Evolutionary conservation across 495 filamentous ascomycete genomes (phyloP), one percentile per base, ranked within the genome.

Genomic region (Penicillium bialowiezense): DNA sequence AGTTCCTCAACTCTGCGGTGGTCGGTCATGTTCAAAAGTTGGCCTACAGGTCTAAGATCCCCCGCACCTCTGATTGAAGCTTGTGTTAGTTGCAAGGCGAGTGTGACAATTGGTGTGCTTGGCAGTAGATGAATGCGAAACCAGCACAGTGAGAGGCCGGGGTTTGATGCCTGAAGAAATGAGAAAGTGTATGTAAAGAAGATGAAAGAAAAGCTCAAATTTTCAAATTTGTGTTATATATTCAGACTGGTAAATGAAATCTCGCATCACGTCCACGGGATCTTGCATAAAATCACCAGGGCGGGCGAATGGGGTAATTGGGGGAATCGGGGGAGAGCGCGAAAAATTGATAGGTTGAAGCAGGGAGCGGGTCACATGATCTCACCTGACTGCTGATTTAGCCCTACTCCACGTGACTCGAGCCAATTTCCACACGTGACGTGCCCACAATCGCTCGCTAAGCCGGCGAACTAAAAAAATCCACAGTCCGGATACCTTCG

Each of bases 391-490:
- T 10, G 54, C 41, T 20, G 41, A 51, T 41, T 18, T 40, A 47
- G 39, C 23, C 28, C 15, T 18, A 28, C 28, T 48, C 50, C 52
- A 55, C 35, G 45, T 39, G 35, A 60, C 28, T 34, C 24, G 58
- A 50, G 4, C 23, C 23, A 26, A 26, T 4, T 4, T 26, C 23
- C 31, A 46, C 18, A 17, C 7, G 50, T 64, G 53, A 63, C 52
- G 55, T 51, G 60, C 31, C 49, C 61, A 63, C 60, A 56, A 58
- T 64, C 58, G 56, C 58, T 64, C 60, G 60, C 60, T 64, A 64
- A 57, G 48, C 48, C 57, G 54, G 45, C 58, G 52, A 54, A 60
- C 54, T 57, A 58, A 54, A 55, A 62, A 63, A 65, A 63, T 63
- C 60, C 56, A 63, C 59, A 61, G 46, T 50, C 51, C 56, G 48